Evolutionary conservation across 2,329 filamentous ascomycete species (phyloP), one percentile per base, ranked within the genome.

Genomic region (Fonsecaea nubica): DNA sequence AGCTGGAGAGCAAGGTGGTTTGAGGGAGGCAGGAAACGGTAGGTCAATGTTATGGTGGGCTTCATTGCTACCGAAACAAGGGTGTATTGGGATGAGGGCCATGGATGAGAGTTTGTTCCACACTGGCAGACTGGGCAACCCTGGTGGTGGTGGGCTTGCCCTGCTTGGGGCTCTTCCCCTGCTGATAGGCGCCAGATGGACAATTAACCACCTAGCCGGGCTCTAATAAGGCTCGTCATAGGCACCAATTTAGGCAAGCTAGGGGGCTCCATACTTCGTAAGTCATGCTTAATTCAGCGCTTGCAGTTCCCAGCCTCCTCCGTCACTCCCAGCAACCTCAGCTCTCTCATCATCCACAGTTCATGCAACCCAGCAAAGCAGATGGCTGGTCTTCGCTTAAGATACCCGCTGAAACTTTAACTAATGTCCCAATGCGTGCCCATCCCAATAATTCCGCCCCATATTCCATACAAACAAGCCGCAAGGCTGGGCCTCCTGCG

Each of bases 331-430:
- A 25, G 25, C 25, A 25, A 25, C 25, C 25, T 25, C 25, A 25
- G 25, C 25, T 25, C 25, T 25, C 25, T 25, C n/a, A 15, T 38
- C 36, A 38, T 13, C 45, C 45, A 7, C 33, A 32, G 40, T 63
- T 45, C 35, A 45, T 58, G 40, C 57, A 50, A 25, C 18, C 45
- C 7, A n/a, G 45, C 8, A 50, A 62, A 32, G 15, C 33, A 54
- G 59, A 55, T 48, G 59, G 50, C 59, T 62, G 50, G 50, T 45
- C 35, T 25, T 62, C 50, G 52, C 59, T 25, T 56, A 40, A 56
- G 9, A 52, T 32, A 30, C 40, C 32, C n/a, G 48, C 21, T 45
- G 4, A 40, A 36, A 32, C 50, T 38, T 33, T 53, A 62, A 62
- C 45, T 25, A 21, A 25, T 25, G 18, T 30, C 25, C 25, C 21